Evolutionary conservation across 2,329 filamentous ascomycete species (phyloP).

Genomic region (Penicillium concentricum): DNA sequence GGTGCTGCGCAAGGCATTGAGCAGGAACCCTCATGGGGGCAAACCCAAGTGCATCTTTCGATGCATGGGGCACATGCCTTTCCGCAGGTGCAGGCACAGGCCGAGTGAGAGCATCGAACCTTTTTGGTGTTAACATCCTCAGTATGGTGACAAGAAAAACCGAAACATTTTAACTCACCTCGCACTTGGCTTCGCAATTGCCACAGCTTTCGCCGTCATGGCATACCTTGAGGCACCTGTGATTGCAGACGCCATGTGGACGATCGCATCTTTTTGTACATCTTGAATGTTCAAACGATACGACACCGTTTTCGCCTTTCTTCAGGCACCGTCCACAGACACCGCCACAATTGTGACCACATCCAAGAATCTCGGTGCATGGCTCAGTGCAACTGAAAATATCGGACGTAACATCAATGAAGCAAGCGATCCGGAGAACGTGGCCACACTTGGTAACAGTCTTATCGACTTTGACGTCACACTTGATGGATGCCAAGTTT

Average conservation of each 20-base stretch:
- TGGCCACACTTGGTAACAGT: slow-evolving; percentile 4
- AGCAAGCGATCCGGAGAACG: slow-evolving; percentile 1
- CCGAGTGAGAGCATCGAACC: slow-evolving; percentile 11
- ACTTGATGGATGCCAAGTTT: background rate
- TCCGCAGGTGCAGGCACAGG: slow-evolving; percentile 2
- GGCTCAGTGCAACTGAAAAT: slow-evolving; percentile 4
- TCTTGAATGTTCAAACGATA: background rate
- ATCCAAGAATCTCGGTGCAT: slow-evolving; percentile 3
- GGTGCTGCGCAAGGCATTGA: slow-evolving; percentile 15
- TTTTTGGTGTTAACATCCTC: background rate
- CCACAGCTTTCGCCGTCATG: slow-evolving; percentile 7
- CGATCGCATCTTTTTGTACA: slow-evolving; percentile 10
- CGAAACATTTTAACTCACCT: background rate
- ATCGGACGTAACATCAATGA: background rate
- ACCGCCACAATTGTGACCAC: slow-evolving; percentile 1
- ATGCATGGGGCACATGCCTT: slow-evolving; percentile 13
- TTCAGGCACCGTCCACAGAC: background rate
- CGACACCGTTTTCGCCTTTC: background rate
- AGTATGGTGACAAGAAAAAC: too few species aligned
- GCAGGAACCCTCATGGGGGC: background rate
- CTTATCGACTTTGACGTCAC: slow-evolving; percentile 3
- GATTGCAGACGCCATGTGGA: slow-evolving; percentile 7
- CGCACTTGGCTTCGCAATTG: slow-evolving; percentile 8
- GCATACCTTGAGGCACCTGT: slow-evolving; percentile 6
- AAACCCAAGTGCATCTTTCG: slow-evolving; percentile 10